Evolutionary conservation across 257 asterid genomes (phyloP).

Genomic region (Eucommia ulmoides): DNA sequence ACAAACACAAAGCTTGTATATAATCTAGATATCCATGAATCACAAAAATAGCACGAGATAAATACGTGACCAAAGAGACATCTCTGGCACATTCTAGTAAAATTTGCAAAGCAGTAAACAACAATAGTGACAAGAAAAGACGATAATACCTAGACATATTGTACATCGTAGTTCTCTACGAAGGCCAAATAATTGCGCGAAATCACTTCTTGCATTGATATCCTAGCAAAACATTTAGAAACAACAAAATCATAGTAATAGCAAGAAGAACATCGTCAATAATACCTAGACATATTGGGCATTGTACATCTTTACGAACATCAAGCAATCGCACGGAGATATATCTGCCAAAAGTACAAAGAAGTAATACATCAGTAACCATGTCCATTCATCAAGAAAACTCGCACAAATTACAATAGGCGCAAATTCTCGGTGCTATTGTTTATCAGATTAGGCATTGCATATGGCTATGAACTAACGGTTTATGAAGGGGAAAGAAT

Average conservation of each 20-base stretch:
- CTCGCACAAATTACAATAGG: background rate
- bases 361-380: no score
- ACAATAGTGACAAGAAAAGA: slow-evolving; percentile 1
- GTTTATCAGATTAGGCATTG: no score
- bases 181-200: no score
- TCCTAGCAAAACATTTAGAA: background rate
- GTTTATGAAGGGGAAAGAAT: background rate
- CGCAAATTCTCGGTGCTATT: background rate
- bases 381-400: background rate
- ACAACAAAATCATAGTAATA: slow-evolving; percentile 1
- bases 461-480: background rate
- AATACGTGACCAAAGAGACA: no score
- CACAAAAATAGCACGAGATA: no score
- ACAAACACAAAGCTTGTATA: no score
- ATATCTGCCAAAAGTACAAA: slow-evolving; percentile 17
- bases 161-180: no score
- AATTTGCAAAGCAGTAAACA: slow-evolving; percentile 8
- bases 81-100: slow-evolving; percentile 25
- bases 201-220: background rate
- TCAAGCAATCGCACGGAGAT: slow-evolving; percentile 20
- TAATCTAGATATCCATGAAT: no score
- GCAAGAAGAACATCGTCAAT: no score
- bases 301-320: slow-evolving; percentile 29
- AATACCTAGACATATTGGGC: slow-evolving; percentile 47
- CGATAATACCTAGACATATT: slow-evolving; percentile 34